phyloP scores from a whole-genome alignment of 768 basidiomycete species.

The Glaciozyma antarctica region DNA sequence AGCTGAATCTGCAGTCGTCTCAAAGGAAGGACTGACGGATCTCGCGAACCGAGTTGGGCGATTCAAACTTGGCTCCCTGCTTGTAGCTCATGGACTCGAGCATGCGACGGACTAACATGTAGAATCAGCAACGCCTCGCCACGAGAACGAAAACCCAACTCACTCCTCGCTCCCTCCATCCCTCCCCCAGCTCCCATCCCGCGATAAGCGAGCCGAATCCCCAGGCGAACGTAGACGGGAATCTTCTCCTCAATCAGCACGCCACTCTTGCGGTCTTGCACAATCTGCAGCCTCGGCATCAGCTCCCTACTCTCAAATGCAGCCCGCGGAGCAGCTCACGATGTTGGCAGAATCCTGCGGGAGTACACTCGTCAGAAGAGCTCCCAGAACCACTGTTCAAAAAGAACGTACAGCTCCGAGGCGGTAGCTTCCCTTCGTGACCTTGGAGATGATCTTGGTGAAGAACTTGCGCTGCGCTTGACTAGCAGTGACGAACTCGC shows the following conservation, averaged over 20 bases:
- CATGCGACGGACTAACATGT: conserved; percentile 58
- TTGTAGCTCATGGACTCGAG: conserved; percentile 85
- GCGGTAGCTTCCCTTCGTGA: conserved; percentile 75
- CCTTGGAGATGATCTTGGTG: conserved; percentile 76
- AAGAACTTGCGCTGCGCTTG: conserved; percentile 86
- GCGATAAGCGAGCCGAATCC: conserved; percentile 80
- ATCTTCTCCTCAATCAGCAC: conserved; percentile 97
- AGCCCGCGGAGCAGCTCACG: conserved; percentile 1
- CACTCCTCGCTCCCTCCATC: conserved; percentile 1
- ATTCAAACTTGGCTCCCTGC: conserved; percentile 87
- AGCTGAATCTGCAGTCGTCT: no score
- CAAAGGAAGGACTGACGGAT: conserved; percentile 43
- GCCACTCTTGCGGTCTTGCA: conserved; percentile 85
- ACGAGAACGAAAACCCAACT: neutral
- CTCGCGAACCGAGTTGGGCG: conserved; percentile 68
- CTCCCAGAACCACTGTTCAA: neutral
- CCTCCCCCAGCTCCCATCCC: conserved; percentile 56
- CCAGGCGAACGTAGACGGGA: conserved; percentile 84
- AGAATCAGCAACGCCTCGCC: neutral
- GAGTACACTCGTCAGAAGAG: neutral
- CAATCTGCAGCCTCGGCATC: conserved; percentile 45
- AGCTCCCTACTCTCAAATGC: no score
- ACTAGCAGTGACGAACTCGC: conserved; percentile 84
- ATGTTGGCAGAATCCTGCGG: conserved; percentile 92
- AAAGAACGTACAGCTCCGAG: conserved; percentile 67